Evolutionary conservation across 2,329 filamentous ascomycete species (phyloP), one percentile per base, ranked within the genome.

Genomic region (Colletotrichum sojae): DNA sequence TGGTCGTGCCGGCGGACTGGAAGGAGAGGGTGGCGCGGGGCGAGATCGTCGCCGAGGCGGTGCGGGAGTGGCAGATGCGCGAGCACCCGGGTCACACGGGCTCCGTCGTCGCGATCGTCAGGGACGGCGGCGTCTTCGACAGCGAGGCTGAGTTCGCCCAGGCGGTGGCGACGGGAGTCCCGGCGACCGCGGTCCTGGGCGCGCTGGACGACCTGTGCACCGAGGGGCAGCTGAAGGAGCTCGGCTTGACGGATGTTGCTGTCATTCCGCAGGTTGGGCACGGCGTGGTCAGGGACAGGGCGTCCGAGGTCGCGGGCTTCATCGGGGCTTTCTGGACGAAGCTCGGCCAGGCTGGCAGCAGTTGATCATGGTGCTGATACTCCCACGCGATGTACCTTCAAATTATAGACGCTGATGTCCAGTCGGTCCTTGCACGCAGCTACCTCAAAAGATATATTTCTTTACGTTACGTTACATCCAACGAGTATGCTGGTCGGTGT

Each of bases 41-140:
- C 0, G 80, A 85, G 48, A 74, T 88, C 0, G 84, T 87, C 1
- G 81, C 84, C 0, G 78, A 83, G 66, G 84, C 84, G 0, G 73
- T 88, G 2, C 74, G 78, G n/a, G 79, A 80, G 0, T 88, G 86
- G 86, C 78, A 87, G 72, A 78, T 82, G 73, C 74, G 71, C 10
- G 73, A 83, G 6, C 86, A 88, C 71, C 22, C 70, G 2, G 85
- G 85, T 0, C 84, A 88, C 69, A 20, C 71, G 3, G 81, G 81
- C 0, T 83, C 81, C 40, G 82, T 88, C 1, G 78, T 86, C 18
- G 82, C 76, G 0, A 79, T 86, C 0, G 77, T 86, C 6, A 78
- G 84, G 49, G 82, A 88, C 54, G 85, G 81, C 0, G 81, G 81
- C 0, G 78, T 83, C 1, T 71, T 82, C 61, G 83, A 83, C 71